phyloP scores from a whole-genome alignment of 495 filamentous ascomycete species.

The Aspergillus olivimuriae region DNA sequence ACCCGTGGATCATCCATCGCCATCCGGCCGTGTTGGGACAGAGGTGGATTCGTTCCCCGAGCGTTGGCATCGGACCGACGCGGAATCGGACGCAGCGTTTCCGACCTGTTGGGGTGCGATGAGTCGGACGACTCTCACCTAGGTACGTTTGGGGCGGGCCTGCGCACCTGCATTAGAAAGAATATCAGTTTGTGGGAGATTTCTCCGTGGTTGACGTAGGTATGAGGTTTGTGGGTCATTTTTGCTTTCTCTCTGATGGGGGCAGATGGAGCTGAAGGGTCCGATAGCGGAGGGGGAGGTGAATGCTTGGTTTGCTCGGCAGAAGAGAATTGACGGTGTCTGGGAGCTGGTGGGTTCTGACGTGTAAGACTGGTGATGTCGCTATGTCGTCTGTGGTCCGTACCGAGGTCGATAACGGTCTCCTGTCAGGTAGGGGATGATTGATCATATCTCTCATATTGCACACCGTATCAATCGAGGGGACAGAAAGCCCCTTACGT shows the following conservation, averaged over 20 bases:
- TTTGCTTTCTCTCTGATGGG: neutral
- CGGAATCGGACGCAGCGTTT: constrained; percentile 19
- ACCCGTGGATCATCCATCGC: constrained; percentile 57
- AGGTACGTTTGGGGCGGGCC: constrained; percentile 63
- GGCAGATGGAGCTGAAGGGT: constrained; percentile 20
- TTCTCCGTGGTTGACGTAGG: constrained; percentile 62
- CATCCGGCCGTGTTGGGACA: constrained; percentile 48
- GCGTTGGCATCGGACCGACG: constrained; percentile 45
- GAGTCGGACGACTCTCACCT: constrained; percentile 53
- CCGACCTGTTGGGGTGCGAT: constrained; percentile 38
- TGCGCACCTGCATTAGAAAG: constrained; percentile 60
- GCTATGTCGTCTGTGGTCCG: no score
- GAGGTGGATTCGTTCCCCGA: constrained; percentile 56
- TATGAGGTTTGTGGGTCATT: constrained; percentile 56
- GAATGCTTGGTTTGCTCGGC: constrained; percentile 30
- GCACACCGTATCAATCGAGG: no score
- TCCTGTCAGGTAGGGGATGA: no score
- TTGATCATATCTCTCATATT: no score
- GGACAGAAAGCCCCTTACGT: no score
- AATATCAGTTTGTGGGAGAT: constrained; percentile 76
- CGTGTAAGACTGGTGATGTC: no score
- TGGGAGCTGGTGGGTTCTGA: no score
- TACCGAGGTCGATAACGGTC: no score
- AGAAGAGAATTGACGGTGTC: constrained; percentile 18
- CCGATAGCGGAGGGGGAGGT: constrained; percentile 23